Conservation (phyloP, 768 basidiomycete species). For the Termitomyces sp. region DNA sequence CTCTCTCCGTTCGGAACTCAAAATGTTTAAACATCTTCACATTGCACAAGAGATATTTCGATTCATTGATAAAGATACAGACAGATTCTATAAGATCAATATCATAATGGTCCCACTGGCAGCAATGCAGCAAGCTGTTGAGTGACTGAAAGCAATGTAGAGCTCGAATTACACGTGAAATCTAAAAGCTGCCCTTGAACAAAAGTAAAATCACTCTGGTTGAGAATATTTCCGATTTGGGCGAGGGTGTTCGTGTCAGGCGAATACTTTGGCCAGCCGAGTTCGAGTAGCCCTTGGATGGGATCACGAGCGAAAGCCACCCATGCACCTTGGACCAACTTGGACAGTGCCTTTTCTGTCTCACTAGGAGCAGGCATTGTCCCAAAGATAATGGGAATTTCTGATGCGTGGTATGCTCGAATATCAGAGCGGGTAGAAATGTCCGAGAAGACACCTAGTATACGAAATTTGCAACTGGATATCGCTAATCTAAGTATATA, state of each 20-base stretch:
- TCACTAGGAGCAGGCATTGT: conserved; percentile 23
- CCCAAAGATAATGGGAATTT: conserved; percentile 38
- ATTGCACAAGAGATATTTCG: not conserved
- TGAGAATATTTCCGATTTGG: conserved; percentile 12
- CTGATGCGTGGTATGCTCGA: conserved; percentile 34
- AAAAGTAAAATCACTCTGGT: conserved; percentile 7
- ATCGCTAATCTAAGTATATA: no score
- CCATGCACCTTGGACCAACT: conserved; percentile 35
- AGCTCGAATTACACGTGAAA: conserved; percentile 2
- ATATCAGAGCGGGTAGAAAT: conserved; percentile 31
- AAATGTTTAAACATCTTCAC: no score
- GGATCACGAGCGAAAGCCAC: conserved; percentile 39
- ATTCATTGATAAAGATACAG: not conserved
- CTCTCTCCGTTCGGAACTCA: not conserved
- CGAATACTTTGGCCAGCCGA: conserved; percentile 24
- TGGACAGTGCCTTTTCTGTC: conserved; percentile 23
- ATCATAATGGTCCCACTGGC: not conserved
- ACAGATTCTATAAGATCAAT: not conserved
- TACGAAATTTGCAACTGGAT: not conserved
- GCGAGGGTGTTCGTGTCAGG: conserved; percentile 13
- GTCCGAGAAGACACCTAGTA: conserved; percentile 30
- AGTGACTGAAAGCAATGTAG: not conserved
- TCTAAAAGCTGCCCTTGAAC: conserved; percentile 11
- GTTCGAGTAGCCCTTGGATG: conserved; percentile 20
- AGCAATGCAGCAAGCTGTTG: conserved; percentile 4